Evolutionary conservation across 495 filamentous ascomycete species (phyloP), one percentile per base, ranked within the genome.

Genomic region (Cetradonia linearis): DNA sequence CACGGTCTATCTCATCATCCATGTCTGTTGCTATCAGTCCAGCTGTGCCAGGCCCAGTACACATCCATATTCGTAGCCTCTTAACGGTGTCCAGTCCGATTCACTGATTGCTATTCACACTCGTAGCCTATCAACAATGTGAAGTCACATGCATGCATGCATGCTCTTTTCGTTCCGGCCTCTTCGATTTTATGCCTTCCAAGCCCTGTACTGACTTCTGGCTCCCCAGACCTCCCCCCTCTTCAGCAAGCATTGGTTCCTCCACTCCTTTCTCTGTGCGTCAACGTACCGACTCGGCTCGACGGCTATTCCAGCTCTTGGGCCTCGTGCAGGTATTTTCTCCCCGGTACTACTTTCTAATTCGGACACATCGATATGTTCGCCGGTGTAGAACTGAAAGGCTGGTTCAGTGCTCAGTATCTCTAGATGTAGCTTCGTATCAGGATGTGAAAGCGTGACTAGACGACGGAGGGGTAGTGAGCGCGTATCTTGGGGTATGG

Each of bases 311-410:
- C 88, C 92, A 20, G 83, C 79, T 40, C 88, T 78, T 11, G 82
- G 66, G 0, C 74, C 79, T 20, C 87, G 81, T 0, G 83, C 79
- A 0, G 86, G 81, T 16, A 81, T 68, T 0, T 83, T 85, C 78
- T 46, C 86, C 77, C 30, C 82, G 65, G 0, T 73, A 76, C 25
- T 89, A 77, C 4, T 85, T 16, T 79, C 83, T 14, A 86, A 81
- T 42, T 77, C 82, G 1, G 84, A 86, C n/a, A 93, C 83, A 63
- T 91, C 75, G 63, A 93, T 88, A 65, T 82, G 83, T 66, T 88
- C 86, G 49, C 91, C 93, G 0, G 89, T 94, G 74, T 96, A 96
- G 74, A 94, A 94, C 71, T 96, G 91, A 80, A 95, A 96, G 0
- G 91, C 89, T 1, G 93, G 93, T 73, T 96, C 91, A 0, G 91